A percentile compares a stretch with the other conserved stretches of the same genome.
phyloP scores from a whole-genome alignment of 2,329 filamentous ascomycete genomes.

The Pseudogymnoascus sp. region DNA sequence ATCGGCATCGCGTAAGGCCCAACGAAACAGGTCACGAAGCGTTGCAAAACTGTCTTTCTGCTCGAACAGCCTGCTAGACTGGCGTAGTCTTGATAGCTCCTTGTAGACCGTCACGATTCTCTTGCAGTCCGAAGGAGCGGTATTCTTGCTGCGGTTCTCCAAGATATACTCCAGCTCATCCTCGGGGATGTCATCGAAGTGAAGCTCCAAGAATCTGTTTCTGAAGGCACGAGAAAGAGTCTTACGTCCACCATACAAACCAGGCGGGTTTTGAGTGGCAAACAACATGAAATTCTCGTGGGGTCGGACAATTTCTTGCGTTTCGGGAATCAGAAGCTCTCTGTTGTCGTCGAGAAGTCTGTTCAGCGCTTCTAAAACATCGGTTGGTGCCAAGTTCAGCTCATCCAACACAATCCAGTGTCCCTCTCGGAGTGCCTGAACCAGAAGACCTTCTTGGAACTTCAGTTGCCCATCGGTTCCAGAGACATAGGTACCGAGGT shows the following conservation, averaged over 20 bases:
- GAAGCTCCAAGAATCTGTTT: conserved; percentile 92
- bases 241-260: conserved; percentile 91
- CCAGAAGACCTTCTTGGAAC: conserved; percentile 90
- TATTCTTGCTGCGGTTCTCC: conserved; percentile 74
- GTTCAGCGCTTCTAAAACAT: conserved; percentile 94
- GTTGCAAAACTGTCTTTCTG: conserved; percentile 97
- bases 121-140: conserved; percentile 83
- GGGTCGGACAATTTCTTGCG: conserved; percentile 84
- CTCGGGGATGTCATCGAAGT: conserved; percentile 97
- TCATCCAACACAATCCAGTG: conserved; percentile 99
- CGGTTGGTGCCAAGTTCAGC: conserved; percentile 90
- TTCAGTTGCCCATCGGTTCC: conserved; percentile 72
- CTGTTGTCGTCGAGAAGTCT: conserved; percentile 92
- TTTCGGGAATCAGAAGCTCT: conserved; percentile 91
- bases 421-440: conserved; percentile 83
- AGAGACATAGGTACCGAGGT: conserved; percentile 89
- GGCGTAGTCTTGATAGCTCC: conserved; percentile 79
- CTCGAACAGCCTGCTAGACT: conserved; percentile 87
- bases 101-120: conserved; percentile 91
- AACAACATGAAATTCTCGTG: conserved; percentile 97
- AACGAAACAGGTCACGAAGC: conserved; percentile 88
- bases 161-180: conserved; percentile 88
- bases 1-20: conserved; percentile 80
- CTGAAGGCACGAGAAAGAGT: conserved; percentile 88
- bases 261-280: conserved; percentile 93